Evolutionary conservation across 257 asterid species (phyloP).

Genomic region (Solanum tarijense): DNA sequence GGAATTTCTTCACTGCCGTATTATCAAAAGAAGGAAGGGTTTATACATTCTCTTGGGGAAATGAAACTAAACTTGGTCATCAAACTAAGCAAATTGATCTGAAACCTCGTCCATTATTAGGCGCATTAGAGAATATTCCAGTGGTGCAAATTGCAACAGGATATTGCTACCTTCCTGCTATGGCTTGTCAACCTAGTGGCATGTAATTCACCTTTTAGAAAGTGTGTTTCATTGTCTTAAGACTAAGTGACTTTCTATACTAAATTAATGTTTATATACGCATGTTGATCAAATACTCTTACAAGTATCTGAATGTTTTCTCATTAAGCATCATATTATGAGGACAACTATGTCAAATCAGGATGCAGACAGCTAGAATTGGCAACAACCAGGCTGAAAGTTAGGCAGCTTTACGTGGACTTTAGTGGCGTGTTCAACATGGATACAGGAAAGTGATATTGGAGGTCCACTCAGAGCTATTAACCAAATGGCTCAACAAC

Average conservation of each 20-base stretch:
- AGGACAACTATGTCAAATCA: no score
- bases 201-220: conserved; percentile 46
- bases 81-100: conserved; percentile 71
- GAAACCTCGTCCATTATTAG: conserved; percentile 78
- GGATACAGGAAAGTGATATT: no score
- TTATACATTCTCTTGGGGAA: conserved; percentile 97
- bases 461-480: no score
- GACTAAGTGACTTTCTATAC: background rate
- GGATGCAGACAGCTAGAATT: no score
- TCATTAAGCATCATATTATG: background rate
- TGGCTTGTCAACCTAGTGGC: conserved; percentile 93
- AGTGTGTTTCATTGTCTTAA: background rate
- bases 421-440: no score
- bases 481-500: no score
- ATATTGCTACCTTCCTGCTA: conserved; percentile 93
- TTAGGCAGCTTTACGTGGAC: no score
- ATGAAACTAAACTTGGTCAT: conserved; percentile 84
- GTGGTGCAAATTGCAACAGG: conserved; percentile 99
- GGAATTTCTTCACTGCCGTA: conserved; percentile 93
- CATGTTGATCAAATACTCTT: background rate
- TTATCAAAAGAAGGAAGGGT: conserved; percentile 88
- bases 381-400: no score
- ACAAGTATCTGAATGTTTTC: background rate
- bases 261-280: background rate
- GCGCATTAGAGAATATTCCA: conserved; percentile 71